Base-by-base conservation (phyloP, 495 filamentous ascomycete genomes). In the Pseudoneurospora amorphoporcata region DNA sequence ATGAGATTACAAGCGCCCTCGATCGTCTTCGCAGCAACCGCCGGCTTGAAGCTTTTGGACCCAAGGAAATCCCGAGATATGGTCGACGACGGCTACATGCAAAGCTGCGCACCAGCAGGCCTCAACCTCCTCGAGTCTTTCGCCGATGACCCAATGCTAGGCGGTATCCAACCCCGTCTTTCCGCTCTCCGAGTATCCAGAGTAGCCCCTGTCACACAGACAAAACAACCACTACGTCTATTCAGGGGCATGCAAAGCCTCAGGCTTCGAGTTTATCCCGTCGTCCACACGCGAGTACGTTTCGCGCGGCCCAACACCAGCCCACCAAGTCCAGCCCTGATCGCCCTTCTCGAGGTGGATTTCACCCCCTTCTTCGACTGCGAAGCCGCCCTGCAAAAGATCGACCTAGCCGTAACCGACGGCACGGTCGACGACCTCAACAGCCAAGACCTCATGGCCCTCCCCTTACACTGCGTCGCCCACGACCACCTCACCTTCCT, bases 281-380 rank as follows among this genome's bases (percentile, higher is more conserved):
- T 92, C 4, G 89, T 94, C n/a, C 93, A 93, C 79, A 91, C 92
- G 35, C 88, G 93, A 38, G 89, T 97, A 68, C 86, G 93, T 39
- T 97, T 96, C 79, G 90, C 93, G 8, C 88, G 90, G 72, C 84
- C 91, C 37, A 92, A 90, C 73, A 87, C 88, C 8, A 86, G 86
- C 8, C 86, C 89, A 29, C 84, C 87, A 16, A 89, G 87, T 72
- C 85, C 89, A n/a, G 86, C 88, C 32, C 86, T 95, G 0, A 87
- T 96, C 65, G 94, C 94, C 29, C 91, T 92, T 69, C 85, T 98
- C 19, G 94, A 97, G 79, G 84, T 97, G 69, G 94, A 98, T 80
- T 90, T 96, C 70, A 95, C 93, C 0, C 90, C 93, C 29, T 94
- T 93, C 73, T 87, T 93, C 68, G 88, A 89, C 43, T 92, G 89